Base-by-base conservation (phyloP, 495 filamentous ascomycete genomes). In the Aspergillus haitiensis region DNA sequence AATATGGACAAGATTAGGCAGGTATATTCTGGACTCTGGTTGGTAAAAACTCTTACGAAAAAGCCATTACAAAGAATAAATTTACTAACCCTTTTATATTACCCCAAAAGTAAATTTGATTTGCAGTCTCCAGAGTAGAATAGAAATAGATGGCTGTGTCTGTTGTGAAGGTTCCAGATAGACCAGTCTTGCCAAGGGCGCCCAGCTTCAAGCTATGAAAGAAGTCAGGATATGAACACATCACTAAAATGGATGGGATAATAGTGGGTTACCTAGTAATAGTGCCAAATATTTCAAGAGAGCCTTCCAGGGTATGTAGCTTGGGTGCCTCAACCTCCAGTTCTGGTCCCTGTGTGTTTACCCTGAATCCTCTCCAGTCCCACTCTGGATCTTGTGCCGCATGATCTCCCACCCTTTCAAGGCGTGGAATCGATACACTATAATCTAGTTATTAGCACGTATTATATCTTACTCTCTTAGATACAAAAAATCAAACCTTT, bases 311-410 rank as follows among this genome's bases (percentile, higher is more conserved):
- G 15, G 53, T 55, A 9, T 55, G 53, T 45, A 55, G 9, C 9
- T 55, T 45, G 40, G 53, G 53, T 0, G 33, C 10, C 15, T 55
- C 50, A 52, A 52, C 33, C 33, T 52, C 50, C 3, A 52, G 15
- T 16, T 12, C n/a, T 3, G 36, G 9, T 7, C 44, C 34, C 18
- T 36, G 9, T 6, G 39, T 34, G 50, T 45, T 27, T 32, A 55
- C n/a, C 33, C 37, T 9, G 35, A 45, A 27, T 13, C 53, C 40
- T 37, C 46, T 13, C n/a, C n/a, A 5, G 6, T 31, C 7, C 34
- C n/a, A 9, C 5, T 37, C 53, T 2, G 53, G 9, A 5, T 18
- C 53, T 27, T 27, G 21, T 27, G 21, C 21, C 21, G 21, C 21
- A 0, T 15, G 39, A 9, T 46, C 7, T 45, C 53, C 53, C 16